Conservation (phyloP, 192 early-diverging fungal species). For the Backusella tuberculispora region DNA sequence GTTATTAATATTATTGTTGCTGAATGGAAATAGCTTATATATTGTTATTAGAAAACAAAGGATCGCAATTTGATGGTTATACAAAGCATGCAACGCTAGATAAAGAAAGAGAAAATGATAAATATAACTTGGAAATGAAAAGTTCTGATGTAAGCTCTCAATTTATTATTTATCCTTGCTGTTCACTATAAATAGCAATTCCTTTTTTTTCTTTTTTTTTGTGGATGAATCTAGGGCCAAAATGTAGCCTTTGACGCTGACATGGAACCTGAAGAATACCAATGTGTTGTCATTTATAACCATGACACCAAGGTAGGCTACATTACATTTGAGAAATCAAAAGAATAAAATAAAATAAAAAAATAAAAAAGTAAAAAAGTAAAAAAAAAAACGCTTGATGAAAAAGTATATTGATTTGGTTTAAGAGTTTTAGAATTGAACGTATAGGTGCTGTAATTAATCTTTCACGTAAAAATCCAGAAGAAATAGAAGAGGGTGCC, state of each 20-base stretch:
- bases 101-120: conserved; percentile 10
- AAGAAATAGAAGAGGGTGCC: conserved; percentile 25
- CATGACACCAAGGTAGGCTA: conserved; percentile 5
- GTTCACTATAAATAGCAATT: background rate
- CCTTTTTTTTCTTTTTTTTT: background rate
- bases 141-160: background rate
- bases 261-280: conserved; percentile 9
- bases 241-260: conserved; percentile 14
- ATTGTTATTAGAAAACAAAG: conserved; percentile 9
- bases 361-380: background rate
- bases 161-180: background rate
- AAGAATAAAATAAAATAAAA: background rate
- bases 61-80: background rate
- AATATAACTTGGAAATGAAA: conserved; percentile 19
- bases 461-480: conserved; percentile 41
- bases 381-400: background rate
- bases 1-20: background rate
- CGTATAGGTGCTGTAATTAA: conserved; percentile 8
- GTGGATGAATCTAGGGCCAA: background rate
- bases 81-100: conserved; percentile 2
- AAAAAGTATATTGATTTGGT: background rate
- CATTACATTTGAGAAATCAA: background rate
- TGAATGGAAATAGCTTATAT: background rate
- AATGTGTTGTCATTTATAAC: conserved; percentile 19
- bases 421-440: conserved; percentile 16